phyloP scores from a whole-genome alignment of 352 stramenopile genomes.

The Pythium dissotocum region DNA sequence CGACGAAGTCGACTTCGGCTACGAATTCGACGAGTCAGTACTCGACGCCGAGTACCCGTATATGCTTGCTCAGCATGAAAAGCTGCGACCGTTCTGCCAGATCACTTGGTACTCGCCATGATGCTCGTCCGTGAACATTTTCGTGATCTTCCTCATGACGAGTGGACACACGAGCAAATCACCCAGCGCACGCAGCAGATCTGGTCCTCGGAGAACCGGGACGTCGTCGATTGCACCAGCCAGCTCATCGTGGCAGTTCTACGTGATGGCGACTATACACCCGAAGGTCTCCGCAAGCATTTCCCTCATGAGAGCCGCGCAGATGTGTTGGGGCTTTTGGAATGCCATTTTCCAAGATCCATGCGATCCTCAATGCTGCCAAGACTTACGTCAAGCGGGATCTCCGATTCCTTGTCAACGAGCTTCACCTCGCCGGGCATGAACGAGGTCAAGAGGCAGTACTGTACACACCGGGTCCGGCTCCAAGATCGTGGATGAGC shows the following conservation, averaged over 20 bases:
- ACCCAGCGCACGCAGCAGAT: not conserved
- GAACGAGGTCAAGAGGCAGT: too few species aligned
- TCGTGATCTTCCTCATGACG: not conserved
- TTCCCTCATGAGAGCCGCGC: not conserved
- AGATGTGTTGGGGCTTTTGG: not conserved
- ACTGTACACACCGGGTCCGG: not conserved
- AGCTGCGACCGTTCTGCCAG: not conserved
- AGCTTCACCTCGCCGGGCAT: too few species aligned
- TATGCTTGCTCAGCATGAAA: conserved; percentile 2
- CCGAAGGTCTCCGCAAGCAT: not conserved
- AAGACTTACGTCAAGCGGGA: not conserved
- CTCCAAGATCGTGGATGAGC: not conserved
- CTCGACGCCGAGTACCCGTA: conserved; percentile 1
- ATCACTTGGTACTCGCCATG: conserved; percentile 13
- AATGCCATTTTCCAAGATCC: not conserved
- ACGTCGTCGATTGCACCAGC: not conserved
- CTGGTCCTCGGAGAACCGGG: not conserved
- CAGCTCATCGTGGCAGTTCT: not conserved
- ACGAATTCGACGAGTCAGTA: conserved; percentile 4
- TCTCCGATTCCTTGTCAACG: not conserved
- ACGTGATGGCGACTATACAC: not conserved
- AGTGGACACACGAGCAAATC: not conserved
- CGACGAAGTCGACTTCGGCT: conserved; percentile 7
- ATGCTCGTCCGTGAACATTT: not conserved
- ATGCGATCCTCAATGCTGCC: not conserved